A percentile compares a stretch with the other conserved stretches of the same genome.
These are phyloP conservation scores for Penicillium sp. DNA, from an alignment of 2,329 filamentous ascomycete species.

Conservation along the genomic window DNA sequence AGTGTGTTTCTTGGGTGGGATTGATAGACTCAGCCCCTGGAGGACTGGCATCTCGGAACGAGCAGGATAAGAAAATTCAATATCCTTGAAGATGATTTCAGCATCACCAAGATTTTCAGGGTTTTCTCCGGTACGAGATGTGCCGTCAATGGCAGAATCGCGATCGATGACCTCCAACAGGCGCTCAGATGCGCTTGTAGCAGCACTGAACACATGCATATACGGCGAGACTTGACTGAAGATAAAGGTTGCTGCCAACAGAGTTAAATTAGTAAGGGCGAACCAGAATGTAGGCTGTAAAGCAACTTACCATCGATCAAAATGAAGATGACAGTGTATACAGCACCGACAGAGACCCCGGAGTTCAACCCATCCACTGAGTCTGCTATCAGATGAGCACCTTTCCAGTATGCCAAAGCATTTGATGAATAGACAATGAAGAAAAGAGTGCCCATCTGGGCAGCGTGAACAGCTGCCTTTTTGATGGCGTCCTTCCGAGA, in stretches of 20 bases:
- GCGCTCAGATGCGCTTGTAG: conserved; percentile 57
- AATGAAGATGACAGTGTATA: conserved; percentile 42
- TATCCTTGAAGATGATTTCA: conserved; percentile 34
- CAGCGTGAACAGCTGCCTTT: conserved; percentile 58
- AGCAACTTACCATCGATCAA: conserved; percentile 28
- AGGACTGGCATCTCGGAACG: conserved; percentile 40
- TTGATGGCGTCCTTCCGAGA: conserved; percentile 57
- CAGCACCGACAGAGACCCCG: conserved; percentile 35
- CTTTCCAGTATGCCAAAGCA: conserved; percentile 68
- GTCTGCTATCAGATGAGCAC: conserved; percentile 56
- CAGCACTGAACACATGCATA: conserved; percentile 51
- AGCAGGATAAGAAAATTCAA: conserved; percentile 41
- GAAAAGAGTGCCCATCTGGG: conserved; percentile 63
- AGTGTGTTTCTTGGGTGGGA: conserved; percentile 41
- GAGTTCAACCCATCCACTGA: background rate
- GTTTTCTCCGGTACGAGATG: conserved; percentile 28
- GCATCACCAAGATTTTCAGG: conserved; percentile 17
- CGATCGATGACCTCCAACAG: conserved; percentile 61
- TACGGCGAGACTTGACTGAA: conserved; percentile 42
- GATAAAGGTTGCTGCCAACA: conserved; percentile 34
- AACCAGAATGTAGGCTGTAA: background rate
- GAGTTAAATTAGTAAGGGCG: conserved; percentile 10
- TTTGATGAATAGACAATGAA: conserved; percentile 70
- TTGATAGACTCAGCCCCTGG: conserved; percentile 32
- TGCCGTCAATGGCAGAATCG: conserved; percentile 49